phyloP scores from a whole-genome alignment of 306 rosid species.

The Carpinus viminea region DNA sequence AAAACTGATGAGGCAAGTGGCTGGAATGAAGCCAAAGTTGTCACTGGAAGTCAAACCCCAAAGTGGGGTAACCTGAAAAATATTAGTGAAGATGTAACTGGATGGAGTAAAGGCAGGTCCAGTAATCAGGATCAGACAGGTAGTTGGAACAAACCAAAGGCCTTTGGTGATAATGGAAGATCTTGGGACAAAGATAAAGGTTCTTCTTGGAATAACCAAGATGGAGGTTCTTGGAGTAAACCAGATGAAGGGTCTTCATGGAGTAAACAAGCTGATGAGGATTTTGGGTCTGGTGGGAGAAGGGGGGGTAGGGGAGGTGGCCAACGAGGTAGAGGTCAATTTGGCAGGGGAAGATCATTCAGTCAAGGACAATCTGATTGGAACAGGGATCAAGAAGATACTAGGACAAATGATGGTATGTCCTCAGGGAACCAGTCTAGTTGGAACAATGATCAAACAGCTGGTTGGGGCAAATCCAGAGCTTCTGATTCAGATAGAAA shows the following conservation, averaged over 20 bases:
- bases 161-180: slow-evolving; percentile 13
- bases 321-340: slow-evolving; percentile 17
- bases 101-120: neutral
- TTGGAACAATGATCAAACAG: neutral
- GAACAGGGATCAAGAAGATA: slow-evolving; percentile 6
- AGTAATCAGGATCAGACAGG: slow-evolving; percentile 22
- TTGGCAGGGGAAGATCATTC: slow-evolving; percentile 25
- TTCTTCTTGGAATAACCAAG: slow-evolving; percentile 22
- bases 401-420: neutral
- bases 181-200: neutral
- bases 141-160: slow-evolving; percentile 24
- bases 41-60: slow-evolving; percentile 6
- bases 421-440: neutral
- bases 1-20: slow-evolving; percentile 8
- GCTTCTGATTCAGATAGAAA: neutral
- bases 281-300: slow-evolving; percentile 17
- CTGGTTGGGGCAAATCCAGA: slow-evolving; percentile 1
- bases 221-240: slow-evolving; percentile 22
- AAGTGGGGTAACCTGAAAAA: slow-evolving; percentile 1
- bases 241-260: slow-evolving; percentile 31
- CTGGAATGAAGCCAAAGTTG: slow-evolving; percentile 11
- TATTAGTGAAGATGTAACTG: neutral
- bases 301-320: slow-evolving; percentile 7
- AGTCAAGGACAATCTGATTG: slow-evolving; percentile 6
- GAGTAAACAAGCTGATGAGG: slow-evolving; percentile 30